Percentiles rank a stretch among this genome's conserved stretches.
These are phyloP conservation scores for Petunia secreta DNA, from an alignment of 257 asterid species.

Conservation along the genomic window DNA sequence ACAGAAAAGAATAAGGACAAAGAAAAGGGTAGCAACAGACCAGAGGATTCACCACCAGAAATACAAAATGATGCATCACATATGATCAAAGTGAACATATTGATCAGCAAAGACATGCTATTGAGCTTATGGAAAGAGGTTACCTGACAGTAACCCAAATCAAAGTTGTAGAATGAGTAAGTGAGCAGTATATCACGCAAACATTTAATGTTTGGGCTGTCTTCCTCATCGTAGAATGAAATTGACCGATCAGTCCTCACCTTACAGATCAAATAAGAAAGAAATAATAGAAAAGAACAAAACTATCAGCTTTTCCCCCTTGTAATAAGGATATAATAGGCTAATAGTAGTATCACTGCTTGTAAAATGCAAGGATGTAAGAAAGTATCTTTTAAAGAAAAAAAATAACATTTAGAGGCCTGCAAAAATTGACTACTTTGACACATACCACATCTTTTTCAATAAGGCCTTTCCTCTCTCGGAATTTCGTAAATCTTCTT, in stretches of 20 bases:
- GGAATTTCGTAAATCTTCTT: conserved; percentile 86
- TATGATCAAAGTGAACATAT: background rate
- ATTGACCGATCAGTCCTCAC: conserved; percentile 95
- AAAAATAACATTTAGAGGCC: background rate
- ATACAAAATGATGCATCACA: background rate
- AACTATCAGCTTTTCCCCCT: background rate
- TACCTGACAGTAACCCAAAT: conserved; percentile 99
- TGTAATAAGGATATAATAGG: background rate
- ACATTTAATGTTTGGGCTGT: conserved; percentile 77
- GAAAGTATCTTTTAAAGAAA: background rate
- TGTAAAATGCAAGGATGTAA: background rate
- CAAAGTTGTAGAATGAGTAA: conserved; percentile 97
- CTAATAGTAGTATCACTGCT: background rate
- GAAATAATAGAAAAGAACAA: background rate
- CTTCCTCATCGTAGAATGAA: conserved; percentile 92
- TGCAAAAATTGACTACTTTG: background rate
- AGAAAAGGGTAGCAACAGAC: conserved; percentile 11
- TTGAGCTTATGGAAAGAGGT: background rate
- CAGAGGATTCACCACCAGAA: background rate
- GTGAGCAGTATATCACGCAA: conserved; percentile 92
- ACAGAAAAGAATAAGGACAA: background rate
- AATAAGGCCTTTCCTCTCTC: conserved; percentile 97
- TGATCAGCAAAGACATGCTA: background rate
- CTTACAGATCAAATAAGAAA: conserved; percentile 45
- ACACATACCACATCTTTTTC: conserved; percentile 96